Conservation (phyloP, 495 filamentous ascomycete genomes). For the Aspergillus steynii region DNA sequence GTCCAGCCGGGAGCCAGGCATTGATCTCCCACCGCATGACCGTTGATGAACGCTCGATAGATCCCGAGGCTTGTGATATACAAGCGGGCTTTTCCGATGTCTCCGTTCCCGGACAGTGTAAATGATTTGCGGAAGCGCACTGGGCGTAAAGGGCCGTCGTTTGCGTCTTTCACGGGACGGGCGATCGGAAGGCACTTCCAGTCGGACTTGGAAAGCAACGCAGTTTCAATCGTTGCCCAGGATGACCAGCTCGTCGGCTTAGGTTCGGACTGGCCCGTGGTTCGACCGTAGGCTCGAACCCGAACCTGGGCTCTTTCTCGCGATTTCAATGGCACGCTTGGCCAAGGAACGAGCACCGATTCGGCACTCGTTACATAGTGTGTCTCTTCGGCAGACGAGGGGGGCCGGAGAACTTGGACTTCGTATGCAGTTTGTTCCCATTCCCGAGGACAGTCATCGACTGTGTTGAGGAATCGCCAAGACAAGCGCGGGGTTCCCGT, state of each 20-base stretch:
- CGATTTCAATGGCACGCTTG: conserved; percentile 40
- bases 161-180: conserved; percentile 1
- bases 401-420: conserved; percentile 25
- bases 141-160: conserved; percentile 27
- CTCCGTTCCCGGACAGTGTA: conserved; percentile 7
- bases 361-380: conserved; percentile 19
- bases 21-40: conserved; percentile 46
- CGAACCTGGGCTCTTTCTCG: conserved; percentile 40
- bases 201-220: conserved; percentile 33
- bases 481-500: conserved; percentile 32
- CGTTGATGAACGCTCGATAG: conserved; percentile 53
- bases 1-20: conserved; percentile 54
- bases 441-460: conserved; percentile 20
- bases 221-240: conserved; percentile 37
- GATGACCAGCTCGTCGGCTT: conserved; percentile 40
- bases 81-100: conserved; percentile 32
- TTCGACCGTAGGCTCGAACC: conserved; percentile 33
- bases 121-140: conserved; percentile 32
- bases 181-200: conserved; percentile 43
- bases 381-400: conserved; percentile 7
- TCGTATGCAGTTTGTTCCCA: conserved; percentile 38
- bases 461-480: conserved; percentile 31
- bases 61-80: conserved; percentile 55
- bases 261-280: conserved; percentile 6
- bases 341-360: conserved; percentile 55